Base-by-base conservation (phyloP, 805 yeast species). In the Candida tibetensis region DNA sequence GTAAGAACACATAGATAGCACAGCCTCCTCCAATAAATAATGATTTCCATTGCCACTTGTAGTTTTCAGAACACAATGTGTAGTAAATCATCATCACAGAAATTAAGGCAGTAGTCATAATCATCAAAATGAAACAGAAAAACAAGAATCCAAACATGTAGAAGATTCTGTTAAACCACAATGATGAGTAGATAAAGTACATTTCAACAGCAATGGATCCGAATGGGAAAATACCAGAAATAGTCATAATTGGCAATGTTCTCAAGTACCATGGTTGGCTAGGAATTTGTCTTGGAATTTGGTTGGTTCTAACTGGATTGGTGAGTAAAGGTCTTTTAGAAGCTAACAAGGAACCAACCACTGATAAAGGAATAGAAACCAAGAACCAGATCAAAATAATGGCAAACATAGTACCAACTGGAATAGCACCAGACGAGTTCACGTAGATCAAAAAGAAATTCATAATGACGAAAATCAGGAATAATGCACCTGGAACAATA, bases 101-200 rank as follows among this genome's bases (percentile, higher is more conserved):
- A 21, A 89, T 88, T 42, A 90, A 71, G 10, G 84, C 72, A 10
- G 95, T 83, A 4, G 96, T 89, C 51, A 84, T 52, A 9, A 86
- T 69, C 87, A 88, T 84, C 56, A 90, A 71, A n/a, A 82, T 46
- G 58, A 86, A 81, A 52, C 96, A 89, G 67, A 90, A 81, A 62
- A 90, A 86, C 49, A 91, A 69, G 74, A 91, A 93, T 9, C 98
- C 99, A 72, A 93, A 93, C 98, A 93, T 91, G 74, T 90, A 93
- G 72, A 79, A 93, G 47, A 90, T 82, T 60, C 86, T 78, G 73
- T 86, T 89, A 64, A 85, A 87, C 99, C 99, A 91, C 48, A 93
- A 66, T 22, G 96, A 87, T 36, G 86, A 77, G 69, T 86, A 82
- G 53, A 93, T 86, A 68, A 89, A 91, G 64, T 88, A 90, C 77